A percentile compares a stretch with the other conserved stretches of the same genome.
These are phyloP conservation scores for Physaria fendleri DNA, from an alignment of 345 rosid species.

Conservation along the genomic window DNA sequence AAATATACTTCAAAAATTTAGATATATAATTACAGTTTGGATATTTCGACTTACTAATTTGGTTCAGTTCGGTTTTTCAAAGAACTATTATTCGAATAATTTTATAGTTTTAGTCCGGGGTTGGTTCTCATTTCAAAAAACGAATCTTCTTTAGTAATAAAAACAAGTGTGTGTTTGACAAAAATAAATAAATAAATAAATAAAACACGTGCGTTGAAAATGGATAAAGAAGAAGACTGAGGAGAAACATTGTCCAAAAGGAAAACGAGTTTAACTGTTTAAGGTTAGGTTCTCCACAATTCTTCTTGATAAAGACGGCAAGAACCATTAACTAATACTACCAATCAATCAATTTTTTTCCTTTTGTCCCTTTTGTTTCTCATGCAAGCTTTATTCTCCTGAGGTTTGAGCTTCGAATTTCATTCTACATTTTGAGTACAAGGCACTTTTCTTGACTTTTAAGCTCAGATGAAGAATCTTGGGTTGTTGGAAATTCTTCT, in stretches of 20 bases:
- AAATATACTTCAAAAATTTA: too few species aligned
- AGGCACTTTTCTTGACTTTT: constrained; percentile 2
- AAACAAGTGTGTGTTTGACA: constrained; percentile 20
- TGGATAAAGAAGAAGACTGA: not conserved
- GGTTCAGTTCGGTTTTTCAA: too few species aligned
- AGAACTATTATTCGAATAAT: too few species aligned
- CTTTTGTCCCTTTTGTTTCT: not conserved
- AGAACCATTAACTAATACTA: not conserved
- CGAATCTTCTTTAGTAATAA: not conserved
- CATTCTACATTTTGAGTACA: not conserved
- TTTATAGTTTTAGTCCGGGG: too few species aligned
- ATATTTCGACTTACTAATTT: too few species aligned
- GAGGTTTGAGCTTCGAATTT: not conserved
- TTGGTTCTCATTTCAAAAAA: too few species aligned
- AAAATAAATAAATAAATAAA: too few species aligned
- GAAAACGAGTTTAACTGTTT: constrained; percentile 23
- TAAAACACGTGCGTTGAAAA: too few species aligned
- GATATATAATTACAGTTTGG: too few species aligned
- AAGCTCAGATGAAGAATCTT: constrained; percentile 17
- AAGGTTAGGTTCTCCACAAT: constrained; percentile 1
- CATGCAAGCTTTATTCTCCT: not conserved
- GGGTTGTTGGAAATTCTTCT: not conserved
- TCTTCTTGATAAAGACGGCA: not conserved
- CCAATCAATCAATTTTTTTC: constrained; percentile 9
- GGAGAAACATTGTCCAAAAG: not conserved